Base-by-base conservation (phyloP, 257 asterid species). In the Misopates orontium region DNA sequence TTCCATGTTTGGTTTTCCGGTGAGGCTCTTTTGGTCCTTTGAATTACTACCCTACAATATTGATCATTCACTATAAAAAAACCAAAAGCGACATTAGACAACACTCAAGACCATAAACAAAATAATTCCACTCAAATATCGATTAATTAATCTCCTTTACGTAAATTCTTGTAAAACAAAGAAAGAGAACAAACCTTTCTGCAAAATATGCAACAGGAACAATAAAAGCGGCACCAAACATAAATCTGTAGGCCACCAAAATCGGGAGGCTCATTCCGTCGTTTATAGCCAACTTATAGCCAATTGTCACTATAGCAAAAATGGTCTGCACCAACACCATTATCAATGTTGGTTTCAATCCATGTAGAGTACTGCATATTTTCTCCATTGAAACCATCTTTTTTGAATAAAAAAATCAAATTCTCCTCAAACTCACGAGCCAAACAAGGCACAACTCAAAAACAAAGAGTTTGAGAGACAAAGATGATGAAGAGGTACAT, bases 261-360 rank as follows among this genome's bases (percentile, higher is more conserved):
- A 89, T 53, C 1, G 88, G 66, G 18, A 68, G 53, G 28, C 74
- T 80, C 90, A 84, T 84, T 7, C 92, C 96, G 25, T 85, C 90
- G 4, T 77, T 75, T 0, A 81, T 57, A 13, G 95, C 87, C n/a
- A 86, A 60, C 59, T 86, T 86, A 51, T 71, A 81, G 10, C 76
- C 39, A 1, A 89, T 24, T 16, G 70, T 86, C n/a, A 83, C 84
- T 4, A 80, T 53, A 0, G 84, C 49, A 4, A 79, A 49, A 31
- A 79, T 21, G 0, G 57, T 5, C 64, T 83, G 88, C 22, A 62
- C 84, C 55, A 77, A 0, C 4, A 81, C 25, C 95, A 89, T 87
- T 0, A 87, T 1, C n/a, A 82, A 1, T 2, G 83, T 61, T 0
- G 96, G 90, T 69, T 85, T 84, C 79, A 79, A 18, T n/a, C 76